Base-by-base conservation (phyloP, 441 rosid genomes). In the Erysimum pusillum region DNA sequence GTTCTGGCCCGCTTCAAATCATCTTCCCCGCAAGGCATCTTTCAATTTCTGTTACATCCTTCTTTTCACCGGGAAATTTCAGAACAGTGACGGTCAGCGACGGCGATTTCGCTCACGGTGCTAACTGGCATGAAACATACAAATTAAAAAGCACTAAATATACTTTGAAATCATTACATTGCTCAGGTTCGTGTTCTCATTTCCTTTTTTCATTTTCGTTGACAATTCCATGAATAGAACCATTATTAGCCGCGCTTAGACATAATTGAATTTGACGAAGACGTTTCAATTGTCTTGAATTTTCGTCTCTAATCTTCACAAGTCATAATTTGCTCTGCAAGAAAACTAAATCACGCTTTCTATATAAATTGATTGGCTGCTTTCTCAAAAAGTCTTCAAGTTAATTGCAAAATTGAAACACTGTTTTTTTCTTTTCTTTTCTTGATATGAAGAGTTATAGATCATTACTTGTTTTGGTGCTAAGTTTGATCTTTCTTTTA, bases 401-500 rank as follows among this genome's bases (percentile, higher is more conserved):
- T 10, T 11, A n/a, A 68, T 68, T 68, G 53, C 32, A 20, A 35
- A 17, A 51, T 7, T 14, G 22, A 18, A 51, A 17, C 14, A 35
- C 11, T 69, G 4, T 12, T 22, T 31, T 32, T 39, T 34, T 65
- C n/a, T n/a, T n/a, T n/a, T n/a, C n/a, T n/a, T n/a, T n/a, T 15
- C 9, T 63, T 45, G 56, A 46, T 57, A 70, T 63, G 73, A 65
- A 1, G 39, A 64, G 31, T 18, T 18, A 28, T 38, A 71, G 45
- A 48, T 64, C 34, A 48, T 59, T 6, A 14, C 13, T 42, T 42
- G 4, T 63, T 12, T 42, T 63, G 52, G 9, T 63, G 1, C 67
- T 63, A 25, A 42, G 52, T 63, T 25, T 63, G 51, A 5, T 63
- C 1, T 0, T 42, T 8, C 4, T 14, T 25, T n/a, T 63, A 20